Conservation (phyloP, 2,329 filamentous ascomycete genomes). For the Neofusicoccum laricinum region DNA sequence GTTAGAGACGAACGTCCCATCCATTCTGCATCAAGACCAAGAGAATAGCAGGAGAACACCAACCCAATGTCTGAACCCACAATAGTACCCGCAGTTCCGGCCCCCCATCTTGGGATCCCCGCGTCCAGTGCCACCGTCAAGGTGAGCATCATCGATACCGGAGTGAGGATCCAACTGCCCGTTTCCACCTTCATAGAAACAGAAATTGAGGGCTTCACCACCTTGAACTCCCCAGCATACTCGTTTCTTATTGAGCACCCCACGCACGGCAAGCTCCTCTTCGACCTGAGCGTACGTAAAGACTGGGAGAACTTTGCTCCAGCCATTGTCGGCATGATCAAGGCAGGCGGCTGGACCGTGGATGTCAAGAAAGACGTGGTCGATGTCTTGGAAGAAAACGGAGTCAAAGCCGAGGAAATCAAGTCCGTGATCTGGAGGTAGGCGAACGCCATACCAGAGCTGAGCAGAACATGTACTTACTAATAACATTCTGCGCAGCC, state of each 20-base stretch:
- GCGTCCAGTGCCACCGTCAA: background rate
- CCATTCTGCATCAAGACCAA: too few relatives aligned
- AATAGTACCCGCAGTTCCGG: too few relatives aligned
- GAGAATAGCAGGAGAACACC: too few relatives aligned
- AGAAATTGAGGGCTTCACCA: background rate
- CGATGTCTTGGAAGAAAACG: slow-evolving; percentile 34
- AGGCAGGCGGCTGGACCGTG: slow-evolving; percentile 34
- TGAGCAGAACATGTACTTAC: too few relatives aligned
- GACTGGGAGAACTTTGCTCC: slow-evolving; percentile 40
- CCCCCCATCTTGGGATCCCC: slow-evolving; percentile 21
- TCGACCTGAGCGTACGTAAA: slow-evolving; percentile 48
- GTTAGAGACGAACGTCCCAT: too few relatives aligned
- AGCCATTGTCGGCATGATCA: slow-evolving; percentile 20
- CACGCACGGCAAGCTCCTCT: slow-evolving; percentile 41
- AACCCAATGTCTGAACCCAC: too few relatives aligned
- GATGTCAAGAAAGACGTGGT: slow-evolving; percentile 43
- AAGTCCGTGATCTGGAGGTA: slow-evolving; percentile 40
- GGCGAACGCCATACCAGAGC: background rate
- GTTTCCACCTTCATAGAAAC: background rate
- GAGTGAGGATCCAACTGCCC: background rate
- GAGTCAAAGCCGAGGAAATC: slow-evolving; percentile 30
- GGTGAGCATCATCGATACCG: background rate
- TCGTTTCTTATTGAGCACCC: slow-evolving; percentile 50
- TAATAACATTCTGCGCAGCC: slow-evolving; percentile 19
- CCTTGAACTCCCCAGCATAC: slow-evolving; percentile 35